phyloP scores from a whole-genome alignment of 306 rosid genomes.

The Cucurbita pepo region DNA sequence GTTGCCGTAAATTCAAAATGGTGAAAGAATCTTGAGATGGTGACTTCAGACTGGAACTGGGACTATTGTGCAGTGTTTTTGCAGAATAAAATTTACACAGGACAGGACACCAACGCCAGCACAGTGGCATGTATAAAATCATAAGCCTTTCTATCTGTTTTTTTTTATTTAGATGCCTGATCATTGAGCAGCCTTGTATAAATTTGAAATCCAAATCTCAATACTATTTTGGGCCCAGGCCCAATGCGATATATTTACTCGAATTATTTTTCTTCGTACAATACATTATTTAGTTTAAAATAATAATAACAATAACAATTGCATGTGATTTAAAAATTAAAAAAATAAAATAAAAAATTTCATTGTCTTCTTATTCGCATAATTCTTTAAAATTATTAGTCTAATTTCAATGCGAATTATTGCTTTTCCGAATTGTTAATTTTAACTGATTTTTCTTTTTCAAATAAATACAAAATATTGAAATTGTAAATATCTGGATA shows the following conservation, averaged over 20 bases:
- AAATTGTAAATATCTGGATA: no score
- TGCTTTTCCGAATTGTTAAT: no score
- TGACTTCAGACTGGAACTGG: background rate
- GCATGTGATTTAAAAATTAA: no score
- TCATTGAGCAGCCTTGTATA: background rate
- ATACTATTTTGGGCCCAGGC: background rate
- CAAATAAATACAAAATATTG: no score
- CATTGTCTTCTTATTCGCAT: no score
- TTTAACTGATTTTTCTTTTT: no score
- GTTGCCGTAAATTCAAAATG: background rate
- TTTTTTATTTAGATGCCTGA: background rate
- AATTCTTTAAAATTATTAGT: no score
- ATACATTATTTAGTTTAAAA: no score
- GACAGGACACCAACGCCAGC: background rate
- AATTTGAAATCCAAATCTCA: background rate
- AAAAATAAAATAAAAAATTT: no score
- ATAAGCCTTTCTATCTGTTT: background rate
- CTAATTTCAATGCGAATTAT: no score
- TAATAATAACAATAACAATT: no score
- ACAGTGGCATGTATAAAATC: background rate
- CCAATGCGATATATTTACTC: background rate
- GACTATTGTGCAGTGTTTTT: background rate
- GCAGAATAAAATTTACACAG: background rate
- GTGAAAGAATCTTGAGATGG: background rate
- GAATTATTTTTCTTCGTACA: background rate